Conservation (phyloP, 495 filamentous ascomycete species). For the Annulohypoxylon bovei region DNA sequence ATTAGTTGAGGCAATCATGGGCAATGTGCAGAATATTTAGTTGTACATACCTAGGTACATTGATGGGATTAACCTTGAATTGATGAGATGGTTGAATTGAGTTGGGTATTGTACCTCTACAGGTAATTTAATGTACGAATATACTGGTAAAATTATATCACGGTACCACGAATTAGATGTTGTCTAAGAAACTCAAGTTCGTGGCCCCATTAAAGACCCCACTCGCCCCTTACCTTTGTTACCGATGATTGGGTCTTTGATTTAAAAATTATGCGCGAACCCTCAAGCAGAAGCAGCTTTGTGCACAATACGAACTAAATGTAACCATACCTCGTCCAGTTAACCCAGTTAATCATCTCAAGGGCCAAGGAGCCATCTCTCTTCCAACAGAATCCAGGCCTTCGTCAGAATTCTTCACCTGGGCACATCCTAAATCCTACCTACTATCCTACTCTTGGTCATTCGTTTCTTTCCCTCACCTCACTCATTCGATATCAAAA, state of each 20-base stretch:
- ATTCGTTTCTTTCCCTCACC: conserved; percentile 38
- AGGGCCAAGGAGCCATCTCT: conserved; percentile 5
- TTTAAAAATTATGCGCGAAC: conserved; percentile 37
- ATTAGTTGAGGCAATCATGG: too few relatives aligned
- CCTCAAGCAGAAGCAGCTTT: conserved; percentile 34
- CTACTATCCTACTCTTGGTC: conserved; percentile 21
- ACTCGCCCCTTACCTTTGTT: conserved; percentile 37
- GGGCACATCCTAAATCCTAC: conserved; percentile 25
- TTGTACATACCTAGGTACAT: not conserved
- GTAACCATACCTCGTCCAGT: conserved; percentile 37
- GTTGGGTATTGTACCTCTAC: not conserved
- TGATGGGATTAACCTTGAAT: not conserved
- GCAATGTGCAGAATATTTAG: not conserved
- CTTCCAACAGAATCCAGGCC: conserved; percentile 23
- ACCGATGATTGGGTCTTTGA: conserved; percentile 39
- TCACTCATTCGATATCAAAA: conserved; percentile 22
- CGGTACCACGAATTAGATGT: conserved; percentile 11
- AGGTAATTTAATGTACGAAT: not conserved
- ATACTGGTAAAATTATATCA: conserved; percentile 18
- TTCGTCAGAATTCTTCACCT: conserved; percentile 42
- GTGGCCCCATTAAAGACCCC: conserved; percentile 11
- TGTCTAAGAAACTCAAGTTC: conserved; percentile 33
- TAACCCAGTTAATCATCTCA: conserved; percentile 5
- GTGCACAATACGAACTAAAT: conserved; percentile 45
- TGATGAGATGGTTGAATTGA: not conserved